phyloP scores from a whole-genome alignment of 129 eudicot genomes.

The Artemisia annua region DNA sequence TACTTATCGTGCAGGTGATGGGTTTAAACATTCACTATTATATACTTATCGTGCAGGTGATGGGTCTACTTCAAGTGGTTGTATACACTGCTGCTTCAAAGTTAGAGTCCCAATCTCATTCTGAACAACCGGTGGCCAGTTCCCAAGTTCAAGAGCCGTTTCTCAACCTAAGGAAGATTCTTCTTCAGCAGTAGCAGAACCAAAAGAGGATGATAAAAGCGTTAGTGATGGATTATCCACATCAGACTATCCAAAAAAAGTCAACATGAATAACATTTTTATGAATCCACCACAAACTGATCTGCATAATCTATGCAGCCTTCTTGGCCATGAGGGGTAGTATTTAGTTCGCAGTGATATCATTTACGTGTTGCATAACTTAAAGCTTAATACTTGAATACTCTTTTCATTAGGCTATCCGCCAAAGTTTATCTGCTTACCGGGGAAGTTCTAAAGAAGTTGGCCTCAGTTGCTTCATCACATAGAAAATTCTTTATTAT shows the following conservation, averaged over 20 bases:
- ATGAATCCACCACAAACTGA: constrained; percentile 68
- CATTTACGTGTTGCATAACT: background rate
- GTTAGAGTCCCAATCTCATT: constrained; percentile 45
- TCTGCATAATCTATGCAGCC: constrained; percentile 78
- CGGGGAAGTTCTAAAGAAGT: constrained; percentile 82
- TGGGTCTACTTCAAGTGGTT: constrained; percentile 89
- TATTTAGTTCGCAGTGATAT: constrained; percentile 4
- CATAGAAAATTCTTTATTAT: constrained; percentile 68
- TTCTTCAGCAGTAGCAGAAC: constrained; percentile 36
- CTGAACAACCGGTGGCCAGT: constrained; percentile 51
- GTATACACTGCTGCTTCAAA: constrained; percentile 81
- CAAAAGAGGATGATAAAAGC: constrained; percentile 39
- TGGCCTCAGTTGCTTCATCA: constrained; percentile 73
- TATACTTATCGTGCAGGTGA: constrained; percentile 48
- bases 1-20: constrained; percentile 60
- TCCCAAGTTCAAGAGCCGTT: constrained; percentile 44
- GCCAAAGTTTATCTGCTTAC: constrained; percentile 91
- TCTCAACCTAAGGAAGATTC: constrained; percentile 42
- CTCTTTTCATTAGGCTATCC: constrained; percentile 61
- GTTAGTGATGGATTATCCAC: constrained; percentile 40
- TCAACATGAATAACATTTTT: constrained; percentile 50
- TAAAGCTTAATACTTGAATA: constrained; percentile 10
- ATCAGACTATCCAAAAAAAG: constrained; percentile 47
- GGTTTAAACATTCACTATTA: constrained; percentile 27
- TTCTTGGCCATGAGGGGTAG: constrained; percentile 98